A percentile compares a stretch with the other conserved stretches of the same genome.
These are phyloP conservation scores for Asterophora lycoperdoides DNA, from an alignment of 768 basidiomycete species.

Conservation along the genomic window DNA sequence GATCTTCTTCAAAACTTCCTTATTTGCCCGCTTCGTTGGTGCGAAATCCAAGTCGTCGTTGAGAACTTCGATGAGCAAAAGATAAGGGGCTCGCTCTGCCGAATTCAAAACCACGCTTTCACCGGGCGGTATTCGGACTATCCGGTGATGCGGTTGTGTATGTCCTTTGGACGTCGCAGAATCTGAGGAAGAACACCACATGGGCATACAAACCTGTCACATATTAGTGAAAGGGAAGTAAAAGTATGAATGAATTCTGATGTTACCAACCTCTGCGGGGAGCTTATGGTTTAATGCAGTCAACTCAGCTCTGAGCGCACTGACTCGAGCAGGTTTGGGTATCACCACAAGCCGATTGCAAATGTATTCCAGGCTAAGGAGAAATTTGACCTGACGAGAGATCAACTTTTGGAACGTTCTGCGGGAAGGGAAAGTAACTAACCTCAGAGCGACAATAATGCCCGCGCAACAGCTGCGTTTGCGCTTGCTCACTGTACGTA, in stretches of 20 bases:
- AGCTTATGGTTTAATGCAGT: slow-evolving; percentile 94
- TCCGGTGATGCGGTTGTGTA: slow-evolving; percentile 80
- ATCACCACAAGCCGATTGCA: slow-evolving; percentile 88
- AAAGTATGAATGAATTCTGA: not conserved
- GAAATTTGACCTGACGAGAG: slow-evolving; percentile 66
- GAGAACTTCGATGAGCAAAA: slow-evolving; percentile 89
- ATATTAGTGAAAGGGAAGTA: not conserved
- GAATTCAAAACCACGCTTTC: slow-evolving; percentile 98
- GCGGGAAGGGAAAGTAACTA: slow-evolving; percentile 21
- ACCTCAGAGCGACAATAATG: slow-evolving; percentile 90
- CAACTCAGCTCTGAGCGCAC: slow-evolving; percentile 93
- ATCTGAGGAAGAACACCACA: slow-evolving; percentile 83
- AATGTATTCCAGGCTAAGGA: slow-evolving; percentile 87
- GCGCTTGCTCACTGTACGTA: slow-evolving; percentile 63
- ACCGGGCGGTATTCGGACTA: slow-evolving; percentile 95
- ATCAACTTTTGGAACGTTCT: slow-evolving; percentile 14
- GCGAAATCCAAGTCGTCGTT: slow-evolving; percentile 91
- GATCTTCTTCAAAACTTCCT: slow-evolving; percentile 78
- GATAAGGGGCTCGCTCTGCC: slow-evolving; percentile 91
- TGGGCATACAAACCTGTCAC: slow-evolving; percentile 74
- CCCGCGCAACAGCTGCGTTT: slow-evolving; percentile 69
- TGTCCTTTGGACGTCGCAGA: slow-evolving; percentile 34
- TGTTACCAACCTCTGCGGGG: slow-evolving; percentile 79
- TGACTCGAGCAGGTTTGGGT: slow-evolving; percentile 90
- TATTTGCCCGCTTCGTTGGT: slow-evolving; percentile 75